These are phyloP conservation scores for Urtica urens DNA, from an alignment of 306 rosid genomes.

Conservation along the genomic window DNA sequence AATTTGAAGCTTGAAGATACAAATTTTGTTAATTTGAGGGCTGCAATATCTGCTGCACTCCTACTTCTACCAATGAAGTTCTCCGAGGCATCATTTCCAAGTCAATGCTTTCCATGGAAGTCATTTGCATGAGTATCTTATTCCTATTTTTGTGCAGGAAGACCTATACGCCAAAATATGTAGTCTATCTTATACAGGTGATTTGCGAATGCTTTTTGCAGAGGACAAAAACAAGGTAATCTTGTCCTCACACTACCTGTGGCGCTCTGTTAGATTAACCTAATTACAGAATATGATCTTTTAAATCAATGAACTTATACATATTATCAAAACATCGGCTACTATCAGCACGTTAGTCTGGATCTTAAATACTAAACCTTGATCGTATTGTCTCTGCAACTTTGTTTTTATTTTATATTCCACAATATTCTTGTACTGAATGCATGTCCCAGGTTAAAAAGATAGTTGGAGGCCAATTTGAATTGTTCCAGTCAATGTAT, in stretches of 20 bases:
- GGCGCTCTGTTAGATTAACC: no score
- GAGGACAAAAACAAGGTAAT: constrained; percentile 85
- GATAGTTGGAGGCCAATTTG: constrained; percentile 70
- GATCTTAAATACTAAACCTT: constrained; percentile 1
- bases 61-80: constrained; percentile 78
- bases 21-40: constrained; percentile 70
- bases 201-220: constrained; percentile 86
- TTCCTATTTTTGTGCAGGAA: constrained; percentile 33
- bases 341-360: no score
- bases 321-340: no score
- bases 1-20: constrained; percentile 33
- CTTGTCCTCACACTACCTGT: neutral
- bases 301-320: no score
- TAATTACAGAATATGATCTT: no score
- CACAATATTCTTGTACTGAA: constrained; percentile 15
- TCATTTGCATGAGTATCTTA: constrained; percentile 7
- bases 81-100: constrained; percentile 42
- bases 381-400: neutral
- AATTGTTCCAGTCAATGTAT: constrained; percentile 58
- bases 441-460: constrained; percentile 55
- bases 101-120: no score
- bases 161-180: constrained; percentile 89
- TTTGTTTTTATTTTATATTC: constrained; percentile 1
- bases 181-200: constrained; percentile 81
- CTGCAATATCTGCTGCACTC: constrained; percentile 77